Conservation (phyloP, 2,329 filamentous ascomycete species). For the Xylariaceae sp. region DNA sequence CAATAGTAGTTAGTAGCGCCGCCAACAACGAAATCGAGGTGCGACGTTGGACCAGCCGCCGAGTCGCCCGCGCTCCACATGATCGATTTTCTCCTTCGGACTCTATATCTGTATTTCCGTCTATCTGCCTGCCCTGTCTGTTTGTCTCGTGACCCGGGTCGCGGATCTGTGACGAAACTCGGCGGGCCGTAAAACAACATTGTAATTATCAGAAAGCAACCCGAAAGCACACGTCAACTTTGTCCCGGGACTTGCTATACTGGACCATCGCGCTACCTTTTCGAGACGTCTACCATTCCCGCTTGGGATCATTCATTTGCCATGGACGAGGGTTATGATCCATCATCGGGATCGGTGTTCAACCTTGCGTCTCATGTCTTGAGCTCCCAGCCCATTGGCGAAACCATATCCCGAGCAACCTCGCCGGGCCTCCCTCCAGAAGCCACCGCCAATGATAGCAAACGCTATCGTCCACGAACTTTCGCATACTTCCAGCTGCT, state of each 20-base stretch:
- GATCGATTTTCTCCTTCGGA: background rate
- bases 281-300: background rate
- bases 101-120: background rate
- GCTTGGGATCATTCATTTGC: background rate
- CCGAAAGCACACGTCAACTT: background rate
- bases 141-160: background rate
- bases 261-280: background rate
- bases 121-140: background rate
- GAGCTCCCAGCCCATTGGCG: conserved; percentile 44
- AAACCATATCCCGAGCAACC: conserved; percentile 78
- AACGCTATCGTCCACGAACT: conserved; percentile 77
- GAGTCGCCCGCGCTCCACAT: conserved; percentile 6
- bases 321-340: conserved; percentile 40
- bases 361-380: conserved; percentile 39
- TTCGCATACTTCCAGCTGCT: conserved; percentile 90
- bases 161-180: background rate
- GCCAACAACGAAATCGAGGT: conserved; percentile 10
- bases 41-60: conserved; percentile 9
- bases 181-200: too few relatives aligned
- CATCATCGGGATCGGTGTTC: conserved; percentile 36
- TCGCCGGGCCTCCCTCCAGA: conserved; percentile 67
- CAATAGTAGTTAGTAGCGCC: background rate
- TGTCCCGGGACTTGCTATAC: background rate
- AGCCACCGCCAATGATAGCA: conserved; percentile 46
- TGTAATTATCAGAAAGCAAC: background rate